phyloP scores from a whole-genome alignment of 2,329 filamentous ascomycete genomes.

The Pseudopyricularia javanii region DNA sequence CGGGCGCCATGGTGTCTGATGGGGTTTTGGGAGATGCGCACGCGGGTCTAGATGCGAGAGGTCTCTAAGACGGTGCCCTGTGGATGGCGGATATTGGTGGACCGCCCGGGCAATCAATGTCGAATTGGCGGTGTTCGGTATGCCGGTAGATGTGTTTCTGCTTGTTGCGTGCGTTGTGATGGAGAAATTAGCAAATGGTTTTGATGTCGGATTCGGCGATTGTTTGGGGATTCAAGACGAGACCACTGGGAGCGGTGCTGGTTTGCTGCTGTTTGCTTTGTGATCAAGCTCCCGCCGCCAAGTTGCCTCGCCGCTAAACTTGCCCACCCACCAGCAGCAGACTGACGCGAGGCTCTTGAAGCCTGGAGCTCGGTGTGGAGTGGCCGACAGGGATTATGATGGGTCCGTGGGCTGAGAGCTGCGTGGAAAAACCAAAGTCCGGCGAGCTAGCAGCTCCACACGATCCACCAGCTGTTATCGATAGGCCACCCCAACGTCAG shows the following conservation, averaged over 20 bases:
- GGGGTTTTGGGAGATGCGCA: constrained; percentile 3
- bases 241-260: background rate
- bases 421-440: background rate
- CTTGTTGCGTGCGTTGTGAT: background rate
- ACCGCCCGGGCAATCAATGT: background rate
- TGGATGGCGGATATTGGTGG: background rate
- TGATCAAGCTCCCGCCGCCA: background rate
- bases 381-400: background rate
- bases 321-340: background rate
- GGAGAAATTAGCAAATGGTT: background rate
- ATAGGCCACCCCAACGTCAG: background rate
- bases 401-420: background rate
- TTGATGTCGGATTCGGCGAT: background rate
- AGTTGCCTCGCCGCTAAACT: background rate
- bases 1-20: constrained; percentile 64
- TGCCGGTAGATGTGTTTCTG: background rate
- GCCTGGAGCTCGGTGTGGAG: background rate
- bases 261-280: background rate
- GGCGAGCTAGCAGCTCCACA: background rate
- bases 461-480: background rate
- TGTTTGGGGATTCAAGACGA: background rate
- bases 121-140: background rate
- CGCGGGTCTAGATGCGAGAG: background rate
- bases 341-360: background rate
- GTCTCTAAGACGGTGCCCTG: background rate